Conservation (phyloP, 1,284 basidiomycete species). For the Erythrobasidium hasegawianum region DNA sequence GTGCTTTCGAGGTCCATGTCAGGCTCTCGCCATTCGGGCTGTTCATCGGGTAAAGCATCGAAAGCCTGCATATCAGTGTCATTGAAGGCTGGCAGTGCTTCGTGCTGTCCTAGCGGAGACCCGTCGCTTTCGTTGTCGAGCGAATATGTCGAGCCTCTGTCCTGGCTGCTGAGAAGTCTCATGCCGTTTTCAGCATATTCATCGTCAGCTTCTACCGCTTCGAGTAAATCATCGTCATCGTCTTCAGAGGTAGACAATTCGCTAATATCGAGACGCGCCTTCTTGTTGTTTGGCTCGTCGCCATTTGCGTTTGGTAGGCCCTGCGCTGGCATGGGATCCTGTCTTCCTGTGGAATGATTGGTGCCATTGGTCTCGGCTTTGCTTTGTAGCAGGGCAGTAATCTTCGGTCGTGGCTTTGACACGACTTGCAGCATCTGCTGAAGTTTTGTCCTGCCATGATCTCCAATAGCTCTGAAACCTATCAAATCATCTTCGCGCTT, state of each 20-base stretch:
- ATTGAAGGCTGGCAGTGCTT: no score
- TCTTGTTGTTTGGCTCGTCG: neutral
- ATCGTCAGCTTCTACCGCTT: neutral
- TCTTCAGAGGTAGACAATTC: neutral
- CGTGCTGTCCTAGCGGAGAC: no score
- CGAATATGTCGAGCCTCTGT: no score
- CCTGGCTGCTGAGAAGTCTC: no score
- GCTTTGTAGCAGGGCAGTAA: neutral
- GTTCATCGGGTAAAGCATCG: neutral
- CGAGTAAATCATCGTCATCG: neutral
- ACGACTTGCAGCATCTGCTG: conserved; percentile 28
- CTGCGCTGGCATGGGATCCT: neutral
- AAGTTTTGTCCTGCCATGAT: conserved; percentile 25
- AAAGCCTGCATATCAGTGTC: no score
- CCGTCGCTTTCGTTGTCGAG: no score
- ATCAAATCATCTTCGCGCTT: conserved; percentile 28
- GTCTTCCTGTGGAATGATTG: neutral
- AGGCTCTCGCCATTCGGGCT: no score
- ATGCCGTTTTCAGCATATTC: no score
- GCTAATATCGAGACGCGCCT: neutral
- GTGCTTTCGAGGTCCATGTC: no score
- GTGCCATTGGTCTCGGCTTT: neutral
- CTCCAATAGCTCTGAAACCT: conserved; percentile 29
- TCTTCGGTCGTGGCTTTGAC: neutral
- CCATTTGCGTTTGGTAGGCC: neutral